phyloP scores from a whole-genome alignment of 73 alveolate species.

The Tetrahymena thermophila region DNA sequence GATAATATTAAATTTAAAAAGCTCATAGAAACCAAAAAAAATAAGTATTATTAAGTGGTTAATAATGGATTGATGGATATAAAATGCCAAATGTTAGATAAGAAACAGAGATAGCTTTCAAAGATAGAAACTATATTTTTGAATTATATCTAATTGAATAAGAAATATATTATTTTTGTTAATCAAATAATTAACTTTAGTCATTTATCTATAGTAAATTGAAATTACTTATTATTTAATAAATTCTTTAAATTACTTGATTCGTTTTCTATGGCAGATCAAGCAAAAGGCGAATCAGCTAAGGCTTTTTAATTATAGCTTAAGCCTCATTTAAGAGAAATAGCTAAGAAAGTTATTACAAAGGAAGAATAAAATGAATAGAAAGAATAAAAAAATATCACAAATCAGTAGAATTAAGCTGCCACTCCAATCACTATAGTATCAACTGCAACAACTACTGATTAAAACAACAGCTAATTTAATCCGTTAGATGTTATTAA shows the following conservation, averaged over 20 bases:
- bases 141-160: neutral
- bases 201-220: neutral
- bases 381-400: neutral
- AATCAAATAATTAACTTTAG: neutral
- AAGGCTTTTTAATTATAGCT: neutral
- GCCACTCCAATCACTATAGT: neutral
- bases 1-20: neutral
- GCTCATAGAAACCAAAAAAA: neutral
- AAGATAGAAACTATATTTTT: neutral
- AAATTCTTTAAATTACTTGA: neutral
- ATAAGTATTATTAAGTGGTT: neutral
- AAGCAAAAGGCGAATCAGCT: slow-evolving; percentile 1
- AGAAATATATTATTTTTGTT: no score
- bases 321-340: neutral
- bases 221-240: neutral
- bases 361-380: neutral
- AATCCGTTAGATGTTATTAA: neutral
- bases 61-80: neutral
- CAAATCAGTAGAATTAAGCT: neutral
- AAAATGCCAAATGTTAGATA: neutral
- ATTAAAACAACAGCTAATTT: neutral
- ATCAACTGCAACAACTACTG: neutral
- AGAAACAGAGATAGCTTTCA: neutral
- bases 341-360: neutral
- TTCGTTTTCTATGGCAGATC: neutral